Percentiles rank a stretch among this genome's conserved stretches.
Conservation (phyloP, 2,329 filamentous ascomycete genomes). For the Neopestalotiopsis sp. region DNA sequence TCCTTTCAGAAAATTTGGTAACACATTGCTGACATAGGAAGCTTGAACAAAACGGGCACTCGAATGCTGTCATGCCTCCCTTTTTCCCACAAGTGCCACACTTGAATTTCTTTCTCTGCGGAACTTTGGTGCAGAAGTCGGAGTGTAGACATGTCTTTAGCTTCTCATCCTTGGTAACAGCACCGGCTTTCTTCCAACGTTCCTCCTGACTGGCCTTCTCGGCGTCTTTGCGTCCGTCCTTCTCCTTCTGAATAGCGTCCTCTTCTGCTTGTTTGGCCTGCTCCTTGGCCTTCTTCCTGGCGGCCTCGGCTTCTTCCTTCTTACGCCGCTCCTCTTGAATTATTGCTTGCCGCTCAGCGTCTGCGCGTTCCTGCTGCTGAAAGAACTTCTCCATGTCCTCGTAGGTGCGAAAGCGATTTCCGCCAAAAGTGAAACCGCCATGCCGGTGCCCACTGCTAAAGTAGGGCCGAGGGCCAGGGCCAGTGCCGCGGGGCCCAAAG, state of each 20-base stretch:
- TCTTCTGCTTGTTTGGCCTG: slow-evolving; percentile 20
- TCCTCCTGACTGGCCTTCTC: slow-evolving; percentile 27
- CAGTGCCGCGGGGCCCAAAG: slow-evolving; percentile 10
- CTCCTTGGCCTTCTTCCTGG: slow-evolving; percentile 15
- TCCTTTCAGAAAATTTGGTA: slow-evolving; percentile 22
- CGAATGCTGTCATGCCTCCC: slow-evolving; percentile 29
- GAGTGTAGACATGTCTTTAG: slow-evolving; percentile 29
- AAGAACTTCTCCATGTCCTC: slow-evolving; percentile 6
- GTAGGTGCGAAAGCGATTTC: slow-evolving; percentile 1
- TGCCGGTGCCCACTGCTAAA: slow-evolving; percentile 4
- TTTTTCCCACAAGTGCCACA: slow-evolving; percentile 26
- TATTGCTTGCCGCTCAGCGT: slow-evolving; percentile 1
- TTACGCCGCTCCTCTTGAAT: slow-evolving; percentile 8
- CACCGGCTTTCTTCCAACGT: slow-evolving; percentile 22
- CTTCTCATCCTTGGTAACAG: slow-evolving; percentile 25
- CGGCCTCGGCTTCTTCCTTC: slow-evolving; percentile 12
- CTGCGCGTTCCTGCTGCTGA: slow-evolving; percentile 8
- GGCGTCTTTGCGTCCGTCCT: background rate
- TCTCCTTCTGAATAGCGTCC: slow-evolving; percentile 13
- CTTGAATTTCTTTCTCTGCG: slow-evolving; percentile 29
- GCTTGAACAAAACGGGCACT: slow-evolving; percentile 28
- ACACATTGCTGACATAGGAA: slow-evolving; percentile 31
- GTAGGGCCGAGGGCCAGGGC: slow-evolving; percentile 1
- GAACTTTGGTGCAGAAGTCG: slow-evolving; percentile 25
- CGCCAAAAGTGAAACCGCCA: slow-evolving; percentile 10